Evolutionary conservation across 805 yeast genomes (phyloP), one percentile per base, ranked within the genome.

Genomic region (Brettanomyces bruxellensis): DNA sequence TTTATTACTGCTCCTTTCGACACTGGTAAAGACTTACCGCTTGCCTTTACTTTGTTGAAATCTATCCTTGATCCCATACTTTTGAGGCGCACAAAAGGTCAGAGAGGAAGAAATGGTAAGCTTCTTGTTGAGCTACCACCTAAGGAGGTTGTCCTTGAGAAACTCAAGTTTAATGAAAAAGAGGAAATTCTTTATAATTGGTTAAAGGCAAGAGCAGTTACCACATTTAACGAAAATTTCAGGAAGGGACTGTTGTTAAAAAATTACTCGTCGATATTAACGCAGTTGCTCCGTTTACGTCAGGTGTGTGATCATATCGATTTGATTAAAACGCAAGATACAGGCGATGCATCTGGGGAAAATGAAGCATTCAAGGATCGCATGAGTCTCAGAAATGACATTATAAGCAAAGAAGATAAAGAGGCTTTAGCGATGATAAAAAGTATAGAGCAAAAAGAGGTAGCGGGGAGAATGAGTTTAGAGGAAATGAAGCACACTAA

Each of bases 251-350:
- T 81, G 49, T 65, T 85, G n/a, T 60, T 86, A 53, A 80, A 78
- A 51, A 78, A 76, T 46, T 91, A 86, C 60, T 78, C 93, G 2
- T 79, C 85, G 28, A 86, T 91, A 53, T 67, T 91, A 53, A 83
- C 93, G 2, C 93, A 86, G 58, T 83, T 91, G 45, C 63, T 91
- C 51, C 70, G 98, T 47, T 69, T 91, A 36, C 72, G 98, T 49
- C 98, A 91, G 60, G 76, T 84, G 0, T 91, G 97, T 60, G 88
- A 96, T 57, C 96, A 91, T 60, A 73, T 83, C 14, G 78, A 78
- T 45, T 67, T 90, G 47, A 74, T 89, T 1, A 72, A 74, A 3
- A 34, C 49, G 2, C 34, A 52, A 4, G 46, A 49, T 32, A 25
- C 40, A 9, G 83, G 78, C 42, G 43, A 44, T 1, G n/a, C 54